phyloP scores from a whole-genome alignment of 305 asterid genomes.

The Fraxinus greggii region DNA sequence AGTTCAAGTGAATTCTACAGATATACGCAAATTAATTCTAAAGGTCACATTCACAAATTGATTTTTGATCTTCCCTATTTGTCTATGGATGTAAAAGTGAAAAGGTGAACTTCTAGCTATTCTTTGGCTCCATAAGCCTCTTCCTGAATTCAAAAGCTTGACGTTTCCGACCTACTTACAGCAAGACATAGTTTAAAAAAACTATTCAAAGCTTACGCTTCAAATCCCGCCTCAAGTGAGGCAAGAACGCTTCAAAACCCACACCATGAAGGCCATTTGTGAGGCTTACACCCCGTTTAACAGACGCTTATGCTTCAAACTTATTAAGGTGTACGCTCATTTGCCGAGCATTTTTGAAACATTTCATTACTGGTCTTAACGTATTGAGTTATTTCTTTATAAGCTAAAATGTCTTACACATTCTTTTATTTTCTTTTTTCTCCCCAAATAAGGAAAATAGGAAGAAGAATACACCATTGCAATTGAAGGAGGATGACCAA shows the following conservation, averaged over 20 bases:
- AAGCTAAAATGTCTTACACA: background rate
- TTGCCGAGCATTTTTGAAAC: background rate
- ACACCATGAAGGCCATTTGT: background rate
- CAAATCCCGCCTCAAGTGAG: background rate
- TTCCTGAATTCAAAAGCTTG: background rate
- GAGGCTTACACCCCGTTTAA: background rate
- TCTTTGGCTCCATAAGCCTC: constrained; percentile 9
- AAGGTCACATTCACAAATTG: constrained; percentile 5
- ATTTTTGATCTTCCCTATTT: constrained; percentile 1
- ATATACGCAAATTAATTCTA: background rate
- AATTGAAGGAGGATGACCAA: background rate
- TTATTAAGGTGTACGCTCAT: background rate
- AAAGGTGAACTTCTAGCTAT: constrained; percentile 4
- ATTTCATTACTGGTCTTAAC: background rate
- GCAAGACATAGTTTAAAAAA: background rate
- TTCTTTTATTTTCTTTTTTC: background rate
- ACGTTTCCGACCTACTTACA: background rate
- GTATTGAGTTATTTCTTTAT: background rate
- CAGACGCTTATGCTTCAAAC: background rate
- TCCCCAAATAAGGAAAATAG: background rate
- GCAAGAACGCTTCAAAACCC: background rate
- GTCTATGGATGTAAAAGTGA: constrained; percentile 1
- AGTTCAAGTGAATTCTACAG: constrained; percentile 1
- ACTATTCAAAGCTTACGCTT: background rate
- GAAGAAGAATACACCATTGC: background rate